Percentiles rank a stretch among this genome's conserved stretches.
Evolutionary conservation across 2,329 filamentous ascomycete genomes (phyloP).

Genomic region (Neophaeococcomyces mojaviensis): DNA sequence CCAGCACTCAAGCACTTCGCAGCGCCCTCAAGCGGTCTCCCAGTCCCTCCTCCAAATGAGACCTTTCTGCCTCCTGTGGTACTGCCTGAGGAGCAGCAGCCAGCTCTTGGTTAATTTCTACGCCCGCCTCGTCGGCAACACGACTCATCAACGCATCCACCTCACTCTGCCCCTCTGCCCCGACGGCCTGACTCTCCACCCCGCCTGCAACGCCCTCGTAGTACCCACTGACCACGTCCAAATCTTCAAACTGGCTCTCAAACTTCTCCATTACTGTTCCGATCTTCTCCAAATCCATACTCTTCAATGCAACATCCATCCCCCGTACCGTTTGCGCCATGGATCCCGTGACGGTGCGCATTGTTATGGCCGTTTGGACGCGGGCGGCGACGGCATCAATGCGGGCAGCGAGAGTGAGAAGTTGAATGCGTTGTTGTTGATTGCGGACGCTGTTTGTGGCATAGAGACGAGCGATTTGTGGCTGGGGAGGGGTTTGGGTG

Average conservation of each 20-base stretch:
- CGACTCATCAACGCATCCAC: slow-evolving; percentile 79
- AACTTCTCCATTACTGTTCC: slow-evolving; percentile 61
- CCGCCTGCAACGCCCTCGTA: slow-evolving; percentile 74
- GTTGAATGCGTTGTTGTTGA: slow-evolving; percentile 39
- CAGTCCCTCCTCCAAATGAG: slow-evolving; percentile 26
- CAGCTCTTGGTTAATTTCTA: slow-evolving; percentile 73
- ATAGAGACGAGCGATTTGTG: slow-evolving; percentile 44
- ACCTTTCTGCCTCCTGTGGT: slow-evolving; percentile 22
- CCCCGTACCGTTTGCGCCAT: slow-evolving; percentile 39
- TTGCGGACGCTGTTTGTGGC: slow-evolving; percentile 40
- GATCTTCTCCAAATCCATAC: slow-evolving; percentile 46
- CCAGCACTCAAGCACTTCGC: slow-evolving; percentile 19
- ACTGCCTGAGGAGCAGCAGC: slow-evolving; percentile 37
- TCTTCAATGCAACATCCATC: slow-evolving; percentile 37
- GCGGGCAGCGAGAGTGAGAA: slow-evolving; percentile 39
- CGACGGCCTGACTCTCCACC: slow-evolving; percentile 26
- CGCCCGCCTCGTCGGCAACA: slow-evolving; percentile 78
- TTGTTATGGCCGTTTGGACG: slow-evolving; percentile 41
- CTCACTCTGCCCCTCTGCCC: slow-evolving; percentile 64
- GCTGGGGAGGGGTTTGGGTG: slow-evolving; percentile 37
- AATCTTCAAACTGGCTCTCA: slow-evolving; percentile 48
- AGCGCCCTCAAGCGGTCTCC: slow-evolving; percentile 27
- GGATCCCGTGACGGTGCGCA: slow-evolving; percentile 39
- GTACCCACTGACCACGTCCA: slow-evolving; percentile 53
- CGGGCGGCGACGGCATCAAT: slow-evolving; percentile 44